These are phyloP conservation scores for Penicillium oxalicum DNA, from an alignment of 2,329 filamentous ascomycete genomes.

Conservation along the genomic window DNA sequence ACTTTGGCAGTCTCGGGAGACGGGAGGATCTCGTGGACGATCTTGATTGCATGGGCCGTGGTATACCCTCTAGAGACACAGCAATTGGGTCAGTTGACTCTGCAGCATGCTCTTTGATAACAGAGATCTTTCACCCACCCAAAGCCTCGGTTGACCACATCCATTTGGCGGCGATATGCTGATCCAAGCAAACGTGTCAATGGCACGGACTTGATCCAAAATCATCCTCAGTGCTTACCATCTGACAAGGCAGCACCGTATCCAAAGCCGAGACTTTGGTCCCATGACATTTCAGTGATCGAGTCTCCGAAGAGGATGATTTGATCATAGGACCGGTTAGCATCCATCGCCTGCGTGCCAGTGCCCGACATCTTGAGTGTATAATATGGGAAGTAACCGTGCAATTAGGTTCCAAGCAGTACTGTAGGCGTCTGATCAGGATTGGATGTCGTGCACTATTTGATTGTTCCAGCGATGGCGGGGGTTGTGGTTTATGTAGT, in stretches of 20 bases:
- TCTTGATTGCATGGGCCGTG: conserved; percentile 64
- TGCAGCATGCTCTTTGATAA: no score
- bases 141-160: conserved; percentile 83
- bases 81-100: no score
- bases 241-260: conserved; percentile 67
- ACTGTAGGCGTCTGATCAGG: not conserved
- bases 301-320: conserved; percentile 86
- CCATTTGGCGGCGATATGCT: conserved; percentile 72
- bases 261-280: conserved; percentile 61
- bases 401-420: no score
- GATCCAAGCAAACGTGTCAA: conserved; percentile 6
- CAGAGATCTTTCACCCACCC: conserved; percentile 39
- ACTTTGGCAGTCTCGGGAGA: conserved; percentile 50
- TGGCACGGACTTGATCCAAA: not conserved
- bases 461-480: not conserved
- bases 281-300: conserved; percentile 65
- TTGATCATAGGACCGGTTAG: conserved; percentile 55
- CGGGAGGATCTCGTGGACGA: conserved; percentile 66
- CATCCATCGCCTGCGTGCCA: conserved; percentile 1
- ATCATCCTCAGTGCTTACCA: conserved; percentile 44
- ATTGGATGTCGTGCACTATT: not conserved
- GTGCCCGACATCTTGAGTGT: not conserved
- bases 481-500: not conserved
- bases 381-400: no score
- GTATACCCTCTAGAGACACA: conserved; percentile 62